Base-by-base conservation (phyloP, 768 basidiomycete species). In the Hericium erinaceus region DNA sequence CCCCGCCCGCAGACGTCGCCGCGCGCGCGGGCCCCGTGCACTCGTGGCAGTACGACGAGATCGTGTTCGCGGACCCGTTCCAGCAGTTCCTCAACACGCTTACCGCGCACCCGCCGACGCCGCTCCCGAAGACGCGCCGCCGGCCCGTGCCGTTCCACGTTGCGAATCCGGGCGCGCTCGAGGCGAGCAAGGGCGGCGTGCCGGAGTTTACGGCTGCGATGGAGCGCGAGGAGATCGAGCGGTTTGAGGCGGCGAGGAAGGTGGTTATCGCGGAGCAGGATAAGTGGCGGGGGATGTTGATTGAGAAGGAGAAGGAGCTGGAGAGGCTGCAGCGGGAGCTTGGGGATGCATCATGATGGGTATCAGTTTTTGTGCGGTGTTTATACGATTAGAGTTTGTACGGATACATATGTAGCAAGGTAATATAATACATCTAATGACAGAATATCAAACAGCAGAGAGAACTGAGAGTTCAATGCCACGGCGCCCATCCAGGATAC, bases 1-100 rank as follows among this genome's bases (percentile, higher is more conserved):
- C 86, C 2, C 84, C 86, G 0, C 77, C 85, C 4, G 76, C 84
- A 8, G 85, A 87, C 15, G 76, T 77, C 22, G 85, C 87, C 2
- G 75, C 81, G 66, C 84, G 83, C 65, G 66, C 77, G 26, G 87
- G 85, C 0, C 88, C 90, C 0, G 92, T 99, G 28, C 89, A 97
- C 69, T 89, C 92, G 0, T 99, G 95, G 95, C 95, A 98, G 66
- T 98, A 98, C 73, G 95, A 98, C 71, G 97, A 99, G 72, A 81
- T 98, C 61, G 92, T 98, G 54, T 98, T 99, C 73, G 81, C 85
- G 66, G 95, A 98, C 64, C 97, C 97, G 1, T 92, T 87, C 61
- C 85, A 89, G 58, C 77, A 84, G 39, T 94, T 98, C 73, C 80
- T 97, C 60, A 82, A 84, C 63, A 77, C 89, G 52, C 80, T 98